phyloP scores from a whole-genome alignment of 176 grass and related monocot species.

The Cenchrus purpureus region DNA sequence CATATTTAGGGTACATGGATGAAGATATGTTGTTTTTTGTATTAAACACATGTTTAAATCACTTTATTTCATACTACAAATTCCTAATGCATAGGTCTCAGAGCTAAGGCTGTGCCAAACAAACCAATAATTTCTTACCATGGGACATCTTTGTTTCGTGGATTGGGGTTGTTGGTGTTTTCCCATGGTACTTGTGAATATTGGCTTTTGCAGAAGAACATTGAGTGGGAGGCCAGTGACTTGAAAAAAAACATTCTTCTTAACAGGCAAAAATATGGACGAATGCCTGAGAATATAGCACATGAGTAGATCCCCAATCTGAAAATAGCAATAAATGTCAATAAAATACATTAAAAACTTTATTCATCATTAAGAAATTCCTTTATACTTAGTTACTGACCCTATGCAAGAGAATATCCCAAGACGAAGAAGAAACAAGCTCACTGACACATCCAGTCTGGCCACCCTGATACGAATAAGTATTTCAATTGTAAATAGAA shows the following conservation, averaged over 20 bases:
- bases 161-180: slow-evolving; percentile 29
- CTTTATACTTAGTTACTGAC: slow-evolving; percentile 47
- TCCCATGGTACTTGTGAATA: neutral
- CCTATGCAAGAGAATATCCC: slow-evolving; percentile 50
- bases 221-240: slow-evolving; percentile 49
- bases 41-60: neutral
- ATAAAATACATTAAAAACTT: neutral
- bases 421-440: slow-evolving; percentile 53
- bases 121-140: slow-evolving; percentile 37
- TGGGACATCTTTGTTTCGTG: slow-evolving; percentile 16
- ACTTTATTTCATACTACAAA: too few relatives aligned
- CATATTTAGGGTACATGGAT: neutral
- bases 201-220: slow-evolving; percentile 26
- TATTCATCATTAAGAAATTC: neutral
- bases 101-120: neutral
- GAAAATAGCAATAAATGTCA: slow-evolving; percentile 35
- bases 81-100: neutral
- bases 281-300: slow-evolving; percentile 51
- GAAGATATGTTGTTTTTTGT: neutral
- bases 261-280: slow-evolving; percentile 50
- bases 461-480: slow-evolving; percentile 38
- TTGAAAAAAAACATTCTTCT: slow-evolving; percentile 48
- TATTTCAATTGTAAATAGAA: slow-evolving; percentile 21
- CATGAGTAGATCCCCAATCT: slow-evolving; percentile 64
- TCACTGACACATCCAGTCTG: neutral